Conservation (phyloP, 345 rosid genomes). For the Eutrema heterophyllum region DNA sequence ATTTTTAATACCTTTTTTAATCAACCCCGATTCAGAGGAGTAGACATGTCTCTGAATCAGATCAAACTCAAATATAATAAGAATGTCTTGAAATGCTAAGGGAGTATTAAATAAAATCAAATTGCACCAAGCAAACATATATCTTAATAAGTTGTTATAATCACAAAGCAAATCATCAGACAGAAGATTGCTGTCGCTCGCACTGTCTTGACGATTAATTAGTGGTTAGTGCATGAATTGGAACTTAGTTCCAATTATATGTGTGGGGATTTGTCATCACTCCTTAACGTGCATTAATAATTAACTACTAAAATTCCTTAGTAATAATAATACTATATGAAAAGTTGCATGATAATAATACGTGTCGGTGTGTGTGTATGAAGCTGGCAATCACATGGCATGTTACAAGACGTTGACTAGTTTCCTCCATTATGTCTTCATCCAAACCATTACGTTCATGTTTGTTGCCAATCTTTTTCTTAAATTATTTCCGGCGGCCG, state of each 20-base stretch:
- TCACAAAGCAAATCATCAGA: constrained; percentile 21
- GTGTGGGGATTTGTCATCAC: constrained; percentile 11
- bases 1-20: not conserved
- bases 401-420: constrained; percentile 38
- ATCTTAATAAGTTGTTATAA: not conserved
- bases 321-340: not conserved
- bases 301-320: not conserved
- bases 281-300: constrained; percentile 7
- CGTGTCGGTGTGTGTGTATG: constrained; percentile 23
- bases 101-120: not conserved
- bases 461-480: constrained; percentile 1
- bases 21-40: not conserved
- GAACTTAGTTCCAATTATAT: constrained; percentile 16
- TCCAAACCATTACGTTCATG: constrained; percentile 29
- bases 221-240: constrained; percentile 17
- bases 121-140: not conserved
- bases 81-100: constrained; percentile 18
- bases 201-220: constrained; percentile 22
- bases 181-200: not conserved
- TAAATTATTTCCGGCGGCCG: constrained; percentile 21
- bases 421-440: constrained; percentile 17
- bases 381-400: constrained; percentile 68
- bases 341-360: constrained; percentile 11
- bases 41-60: not conserved
- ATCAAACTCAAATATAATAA: not conserved